Evolutionary conservation across 176 grass and related monocot species (phyloP), one percentile per base, ranked within the genome.

Genomic region (Calamus simplicifolius): DNA sequence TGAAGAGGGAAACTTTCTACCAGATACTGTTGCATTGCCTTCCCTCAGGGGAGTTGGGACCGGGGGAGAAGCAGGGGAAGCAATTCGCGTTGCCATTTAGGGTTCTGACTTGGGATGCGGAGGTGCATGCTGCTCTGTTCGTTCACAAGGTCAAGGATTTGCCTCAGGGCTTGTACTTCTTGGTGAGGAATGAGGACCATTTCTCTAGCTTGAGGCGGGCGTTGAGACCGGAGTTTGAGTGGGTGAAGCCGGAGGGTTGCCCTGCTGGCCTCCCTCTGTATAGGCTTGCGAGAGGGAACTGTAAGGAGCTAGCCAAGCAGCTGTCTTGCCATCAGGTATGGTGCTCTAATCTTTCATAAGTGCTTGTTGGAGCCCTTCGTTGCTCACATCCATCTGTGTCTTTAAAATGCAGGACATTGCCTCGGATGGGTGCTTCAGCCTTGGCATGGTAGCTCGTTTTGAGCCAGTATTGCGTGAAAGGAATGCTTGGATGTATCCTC

Each of bases 401-500:
- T 52, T 63, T 19, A 66, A 26, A 16, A 27, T 89, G 25, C 77
- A 96, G 91, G 91, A 96, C 48, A 96, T 96, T 74, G 91, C 91
- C 3, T 87, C 91, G 2, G 83, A 96, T 77, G 91, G 91, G 64
- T 96, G 91, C 25, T 96, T 96, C 68, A 96, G 91, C 63, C 81
- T 90, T 57, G 91, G 91, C 52, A 96, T 96, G 91, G 82, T 96
- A 62, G 77, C 91, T 49, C 75, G 80, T 25, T 95, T 95, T 71
- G 80, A 90, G 6, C 57, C 77, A 17, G 77, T 90, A 55, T 63
- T 95, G 64, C 68, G 3, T 18, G 86, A 90, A 55, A 95, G 79
- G 61, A 83, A 83, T 50, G 74, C 85, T 62, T 95, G 86, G 91
- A 95, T 95, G 91, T 95, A 95, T 78, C 91, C 91, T 25, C 73